phyloP scores from a whole-genome alignment of 768 basidiomycete genomes.

The Cyclocybe cylindracea region DNA sequence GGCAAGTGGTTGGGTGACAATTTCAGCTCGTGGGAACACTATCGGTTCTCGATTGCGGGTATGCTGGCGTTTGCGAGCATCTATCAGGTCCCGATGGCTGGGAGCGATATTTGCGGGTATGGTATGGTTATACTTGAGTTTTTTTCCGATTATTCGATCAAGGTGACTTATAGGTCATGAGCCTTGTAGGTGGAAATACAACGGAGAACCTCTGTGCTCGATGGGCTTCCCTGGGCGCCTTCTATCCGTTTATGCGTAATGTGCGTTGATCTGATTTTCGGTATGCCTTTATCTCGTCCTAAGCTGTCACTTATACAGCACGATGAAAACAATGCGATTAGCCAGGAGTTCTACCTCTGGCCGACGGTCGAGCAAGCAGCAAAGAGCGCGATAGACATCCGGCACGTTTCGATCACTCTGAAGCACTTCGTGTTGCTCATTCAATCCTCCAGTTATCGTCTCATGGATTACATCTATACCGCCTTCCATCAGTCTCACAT shows the following conservation, averaged over 20 bases:
- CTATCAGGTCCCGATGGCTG: no score
- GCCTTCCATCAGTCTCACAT: slow-evolving; percentile 46
- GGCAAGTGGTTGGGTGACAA: slow-evolving; percentile 80
- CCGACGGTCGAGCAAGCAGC: slow-evolving; percentile 57
- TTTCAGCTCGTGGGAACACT: slow-evolving; percentile 58
- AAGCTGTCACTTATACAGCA: slow-evolving; percentile 37
- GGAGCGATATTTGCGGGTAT: no score
- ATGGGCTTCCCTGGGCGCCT: slow-evolving; percentile 78
- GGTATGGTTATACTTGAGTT: slow-evolving; percentile 66
- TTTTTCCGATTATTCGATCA: slow-evolving; percentile 63
- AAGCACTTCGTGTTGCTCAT: background rate
- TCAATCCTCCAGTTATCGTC: slow-evolving; percentile 50
- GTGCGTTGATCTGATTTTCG: slow-evolving; percentile 43
- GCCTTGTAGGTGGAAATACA: slow-evolving; percentile 49
- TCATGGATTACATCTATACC: slow-evolving; percentile 71
- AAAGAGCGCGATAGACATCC: slow-evolving; percentile 57
- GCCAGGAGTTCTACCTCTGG: slow-evolving; percentile 75
- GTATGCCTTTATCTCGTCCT: background rate
- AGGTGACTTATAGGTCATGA: no score
- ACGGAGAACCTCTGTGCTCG: slow-evolving; percentile 72
- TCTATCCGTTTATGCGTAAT: slow-evolving; percentile 81
- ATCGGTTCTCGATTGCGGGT: no score
- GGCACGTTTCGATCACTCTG: no score
- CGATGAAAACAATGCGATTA: slow-evolving; percentile 49
- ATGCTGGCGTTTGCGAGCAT: no score